A percentile compares a stretch with the other conserved stretches of the same genome.
Evolutionary conservation across 768 basidiomycete genomes (phyloP).

Genomic region (Boletus sp.): DNA sequence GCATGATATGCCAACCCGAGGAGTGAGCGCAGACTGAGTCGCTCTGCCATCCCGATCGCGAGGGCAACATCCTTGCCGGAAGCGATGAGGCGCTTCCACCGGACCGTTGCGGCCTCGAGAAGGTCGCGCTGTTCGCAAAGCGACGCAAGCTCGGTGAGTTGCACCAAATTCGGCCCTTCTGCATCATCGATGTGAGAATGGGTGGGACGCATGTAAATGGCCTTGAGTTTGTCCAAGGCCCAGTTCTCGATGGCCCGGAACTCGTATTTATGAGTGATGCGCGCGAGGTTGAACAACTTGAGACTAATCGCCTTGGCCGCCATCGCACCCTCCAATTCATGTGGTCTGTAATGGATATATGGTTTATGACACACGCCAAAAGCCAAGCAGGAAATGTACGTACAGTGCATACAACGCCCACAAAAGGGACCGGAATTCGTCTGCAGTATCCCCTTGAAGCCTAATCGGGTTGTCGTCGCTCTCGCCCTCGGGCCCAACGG

Average conservation of each 20-base stretch:
- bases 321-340: slow-evolving; percentile 45
- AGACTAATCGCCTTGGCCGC: slow-evolving; percentile 43
- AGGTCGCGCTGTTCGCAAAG: slow-evolving; percentile 48
- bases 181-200: slow-evolving; percentile 31
- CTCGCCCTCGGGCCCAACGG: slow-evolving; percentile 42
- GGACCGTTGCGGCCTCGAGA: slow-evolving; percentile 39
- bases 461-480: slow-evolving; percentile 51
- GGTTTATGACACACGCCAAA: slow-evolving; percentile 1
- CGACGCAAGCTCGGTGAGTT: slow-evolving; percentile 52
- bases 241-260: slow-evolving; percentile 46
- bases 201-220: slow-evolving; percentile 34
- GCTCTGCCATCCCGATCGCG: slow-evolving; percentile 47
- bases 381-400: slow-evolving; percentile 22
- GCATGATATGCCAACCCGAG: slow-evolving; percentile 51
- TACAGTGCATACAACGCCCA: slow-evolving; percentile 55
- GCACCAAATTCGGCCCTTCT: slow-evolving; percentile 40
- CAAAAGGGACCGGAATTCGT: slow-evolving; percentile 51
- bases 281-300: slow-evolving; percentile 45
- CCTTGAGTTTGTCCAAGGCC: slow-evolving; percentile 41
- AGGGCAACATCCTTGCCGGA: slow-evolving; percentile 45
- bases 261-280: slow-evolving; percentile 49
- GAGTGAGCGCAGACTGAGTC: slow-evolving; percentile 44
- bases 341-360: slow-evolving; percentile 34
- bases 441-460: slow-evolving; percentile 45
- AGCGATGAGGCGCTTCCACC: slow-evolving; percentile 49